Percentiles rank a stretch among this genome's conserved stretches.
These are phyloP conservation scores for Microcera coccophila DNA, from an alignment of 2,329 filamentous ascomycete species.

Conservation along the genomic window DNA sequence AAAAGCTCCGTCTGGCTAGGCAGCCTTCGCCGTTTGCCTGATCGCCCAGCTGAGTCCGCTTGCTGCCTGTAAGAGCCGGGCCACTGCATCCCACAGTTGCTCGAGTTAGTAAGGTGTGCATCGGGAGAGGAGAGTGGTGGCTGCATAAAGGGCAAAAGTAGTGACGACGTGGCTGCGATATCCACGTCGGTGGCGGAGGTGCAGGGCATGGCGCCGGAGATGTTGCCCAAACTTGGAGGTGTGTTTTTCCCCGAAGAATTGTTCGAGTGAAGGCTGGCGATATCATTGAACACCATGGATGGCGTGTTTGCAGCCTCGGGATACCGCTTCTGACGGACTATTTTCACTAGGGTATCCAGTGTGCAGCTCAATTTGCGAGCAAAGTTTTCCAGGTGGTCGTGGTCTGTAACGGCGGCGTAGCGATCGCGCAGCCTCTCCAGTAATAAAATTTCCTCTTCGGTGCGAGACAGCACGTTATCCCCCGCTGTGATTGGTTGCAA, in stretches of 20 bases:
- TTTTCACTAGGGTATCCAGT: constrained; percentile 12
- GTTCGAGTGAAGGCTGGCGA: constrained; percentile 21
- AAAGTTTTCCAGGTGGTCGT: constrained; percentile 17
- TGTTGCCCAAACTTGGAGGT: constrained; percentile 11
- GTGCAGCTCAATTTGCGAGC: constrained; percentile 18
- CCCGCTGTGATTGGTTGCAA: constrained; percentile 15
- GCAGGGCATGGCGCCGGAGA: background rate
- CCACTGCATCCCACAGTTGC: constrained; percentile 13
- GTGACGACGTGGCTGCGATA: constrained; percentile 4
- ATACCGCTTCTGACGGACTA: constrained; percentile 18
- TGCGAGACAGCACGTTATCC: constrained; percentile 6
- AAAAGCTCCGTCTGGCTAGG: constrained; percentile 20
- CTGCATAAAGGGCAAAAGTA: constrained; percentile 20
- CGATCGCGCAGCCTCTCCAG: constrained; percentile 22
- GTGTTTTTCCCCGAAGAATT: constrained; percentile 22
- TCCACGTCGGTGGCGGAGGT: constrained; percentile 10
- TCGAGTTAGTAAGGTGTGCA: constrained; percentile 14
- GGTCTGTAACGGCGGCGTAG: constrained; percentile 14
- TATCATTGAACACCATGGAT: constrained; percentile 21
- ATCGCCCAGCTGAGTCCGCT: constrained; percentile 10
- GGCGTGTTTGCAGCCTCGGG: constrained; percentile 14
- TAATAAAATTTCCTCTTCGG: constrained; percentile 25
- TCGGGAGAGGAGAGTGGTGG: constrained; percentile 10
- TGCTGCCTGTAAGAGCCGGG: constrained; percentile 21
- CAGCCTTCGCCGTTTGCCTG: constrained; percentile 18